Base-by-base conservation (phyloP, 2,329 filamentous ascomycete species). In the Alternaria sp. region DNA sequence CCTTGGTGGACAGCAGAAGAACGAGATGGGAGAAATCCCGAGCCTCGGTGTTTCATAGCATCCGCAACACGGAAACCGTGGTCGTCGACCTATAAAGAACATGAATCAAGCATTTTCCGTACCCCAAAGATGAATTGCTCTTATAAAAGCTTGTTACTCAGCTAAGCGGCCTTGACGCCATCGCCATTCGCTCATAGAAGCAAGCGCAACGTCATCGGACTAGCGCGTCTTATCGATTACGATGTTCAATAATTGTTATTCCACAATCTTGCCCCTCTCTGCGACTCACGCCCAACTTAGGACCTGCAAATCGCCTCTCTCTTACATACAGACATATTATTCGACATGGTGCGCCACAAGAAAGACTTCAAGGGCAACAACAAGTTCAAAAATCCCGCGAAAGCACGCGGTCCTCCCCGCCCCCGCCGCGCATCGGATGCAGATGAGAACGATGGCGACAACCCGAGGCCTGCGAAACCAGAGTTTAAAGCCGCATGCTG, bases 401-500 rank as follows among this genome's bases (percentile, higher is more conserved):
- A 88, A 63, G 85, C 87, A 65, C 82, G 85, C 65, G 83, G 85
- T 63, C 82, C 84, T 61, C 85, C 84, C 67, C 83, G 81, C 74
- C 66, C 69, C 63, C 66, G 68, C 64, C 62, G 66, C 45, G 63
- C 67, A 52, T 69, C 62, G 28, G 69, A 75, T 30, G 66, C 64
- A 44, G 64, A 70, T 61, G 57, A 72, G 48, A 51, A 66, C 27
- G 71, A 67, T 40, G 63, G 68, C 48, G 59, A 68, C 38, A 73
- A 74, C 54, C 69, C 77, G 59, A 59, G 63, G 69, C 70, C 69
- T 67, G 78, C 65, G 71, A 80, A 79, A 27, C 81, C 86, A 72
- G 66, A 89, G 81, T 97, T 94, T 86, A 97, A 96, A 81, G 94
- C 95, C 50, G 95, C 94, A 60, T 97, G 94, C 79, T 99, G 95